Evolutionary conservation across 1,284 basidiomycete genomes (phyloP).

Genomic region (Tranzscheliella williamsii): DNA sequence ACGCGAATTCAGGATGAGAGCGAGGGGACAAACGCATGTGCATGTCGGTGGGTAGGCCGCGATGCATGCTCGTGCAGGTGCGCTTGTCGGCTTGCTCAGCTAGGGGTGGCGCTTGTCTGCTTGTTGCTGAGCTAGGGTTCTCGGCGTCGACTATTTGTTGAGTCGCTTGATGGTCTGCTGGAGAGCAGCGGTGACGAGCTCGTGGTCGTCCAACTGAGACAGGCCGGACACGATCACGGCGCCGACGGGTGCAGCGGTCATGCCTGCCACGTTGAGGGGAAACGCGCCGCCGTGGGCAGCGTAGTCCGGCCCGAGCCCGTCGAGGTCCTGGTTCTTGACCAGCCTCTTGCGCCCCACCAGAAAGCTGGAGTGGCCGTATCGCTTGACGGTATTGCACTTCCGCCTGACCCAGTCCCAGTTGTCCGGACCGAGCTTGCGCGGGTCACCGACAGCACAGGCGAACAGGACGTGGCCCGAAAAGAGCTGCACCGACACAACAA

Average conservation of each 20-base stretch:
- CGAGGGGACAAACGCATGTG: no score
- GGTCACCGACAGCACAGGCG: constrained; percentile 26
- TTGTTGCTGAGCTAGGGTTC: no score
- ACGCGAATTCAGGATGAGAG: no score
- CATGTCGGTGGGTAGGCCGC: no score
- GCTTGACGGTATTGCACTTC: constrained; percentile 38
- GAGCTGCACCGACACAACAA: constrained; percentile 37
- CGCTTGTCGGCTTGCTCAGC: no score
- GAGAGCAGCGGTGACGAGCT: constrained; percentile 20
- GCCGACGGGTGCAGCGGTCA: constrained; percentile 15
- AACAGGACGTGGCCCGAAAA: constrained; percentile 40
- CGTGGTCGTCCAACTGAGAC: constrained; percentile 38
- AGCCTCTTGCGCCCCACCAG: constrained; percentile 30
- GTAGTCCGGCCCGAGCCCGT: constrained; percentile 36
- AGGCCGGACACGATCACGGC: constrained; percentile 38
- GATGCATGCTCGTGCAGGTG: no score
- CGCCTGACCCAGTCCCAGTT: constrained; percentile 44
- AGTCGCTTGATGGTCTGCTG: constrained; percentile 1
- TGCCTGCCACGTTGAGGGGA: constrained; percentile 20
- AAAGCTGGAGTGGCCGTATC: constrained; percentile 23
- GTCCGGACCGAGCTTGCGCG: constrained; percentile 17
- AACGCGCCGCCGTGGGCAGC: constrained; percentile 46
- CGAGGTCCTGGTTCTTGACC: constrained; percentile 24
- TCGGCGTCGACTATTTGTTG: not conserved
- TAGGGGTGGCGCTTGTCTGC: constrained; percentile 18